Conservation (phyloP, 2,329 filamentous ascomycete genomes). For the Plenodomus lindquistii region DNA sequence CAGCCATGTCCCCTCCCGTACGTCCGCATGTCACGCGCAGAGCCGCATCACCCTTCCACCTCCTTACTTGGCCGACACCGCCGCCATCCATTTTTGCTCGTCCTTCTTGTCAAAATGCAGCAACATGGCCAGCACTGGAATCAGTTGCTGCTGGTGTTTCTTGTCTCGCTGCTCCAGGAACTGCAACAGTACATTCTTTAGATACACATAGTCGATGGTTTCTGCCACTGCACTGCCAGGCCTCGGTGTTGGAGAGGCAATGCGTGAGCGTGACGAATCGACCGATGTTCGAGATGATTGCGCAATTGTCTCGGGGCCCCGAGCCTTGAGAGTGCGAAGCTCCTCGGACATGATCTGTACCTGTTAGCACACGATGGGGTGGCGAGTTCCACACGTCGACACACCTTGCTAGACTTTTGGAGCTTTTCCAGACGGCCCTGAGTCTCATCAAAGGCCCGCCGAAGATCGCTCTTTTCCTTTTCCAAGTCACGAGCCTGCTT, state of each 20-base stretch:
- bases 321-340: slow-evolving; percentile 53
- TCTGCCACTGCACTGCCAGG: slow-evolving; percentile 35
- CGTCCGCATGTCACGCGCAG: slow-evolving; percentile 6
- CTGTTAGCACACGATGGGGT: too few species aligned
- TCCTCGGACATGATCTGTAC: slow-evolving; percentile 60
- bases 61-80: slow-evolving; percentile 58
- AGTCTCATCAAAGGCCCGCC: slow-evolving; percentile 76
- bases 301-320: slow-evolving; percentile 48
- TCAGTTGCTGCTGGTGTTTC: slow-evolving; percentile 73
- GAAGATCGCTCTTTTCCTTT: slow-evolving; percentile 76
- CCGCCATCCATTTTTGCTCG: slow-evolving; percentile 84
- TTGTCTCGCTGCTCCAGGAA: slow-evolving; percentile 82
- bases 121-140: slow-evolving; percentile 76
- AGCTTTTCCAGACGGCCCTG: slow-evolving; percentile 78
- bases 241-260: slow-evolving; percentile 54
- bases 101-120: slow-evolving; percentile 78
- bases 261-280: slow-evolving; percentile 55
- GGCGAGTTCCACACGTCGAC: slow-evolving; percentile 1
- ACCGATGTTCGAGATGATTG: slow-evolving; percentile 63
- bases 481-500: slow-evolving; percentile 81
- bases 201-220: slow-evolving; percentile 65
- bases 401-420: slow-evolving; percentile 65
- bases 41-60: slow-evolving; percentile 9
- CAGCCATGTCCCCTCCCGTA: not conserved
- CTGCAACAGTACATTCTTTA: slow-evolving; percentile 80